Conservation (phyloP, 2,329 filamentous ascomycete genomes). For the Mycosphaerelloides madeirae region DNA sequence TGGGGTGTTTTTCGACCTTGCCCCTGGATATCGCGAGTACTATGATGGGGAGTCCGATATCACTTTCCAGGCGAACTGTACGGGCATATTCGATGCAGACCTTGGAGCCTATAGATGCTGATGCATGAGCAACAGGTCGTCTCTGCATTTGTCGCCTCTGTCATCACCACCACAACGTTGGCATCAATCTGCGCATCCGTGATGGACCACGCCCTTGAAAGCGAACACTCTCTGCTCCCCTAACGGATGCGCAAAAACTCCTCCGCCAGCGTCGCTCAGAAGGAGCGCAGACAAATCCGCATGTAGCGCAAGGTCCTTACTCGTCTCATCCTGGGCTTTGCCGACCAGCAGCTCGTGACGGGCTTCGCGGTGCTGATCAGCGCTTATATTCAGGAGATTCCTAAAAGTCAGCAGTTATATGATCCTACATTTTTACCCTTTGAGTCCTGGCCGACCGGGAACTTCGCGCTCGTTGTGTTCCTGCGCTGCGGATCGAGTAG, state of each 20-base stretch:
- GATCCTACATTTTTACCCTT: too few relatives aligned
- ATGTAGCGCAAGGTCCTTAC: slow-evolving; percentile 7
- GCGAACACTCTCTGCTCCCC: slow-evolving; percentile 1
- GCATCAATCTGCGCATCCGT: slow-evolving; percentile 1
- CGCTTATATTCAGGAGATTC: slow-evolving; percentile 2
- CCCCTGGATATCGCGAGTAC: too few relatives aligned
- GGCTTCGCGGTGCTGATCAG: slow-evolving; percentile 4
- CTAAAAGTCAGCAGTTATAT: too few relatives aligned
- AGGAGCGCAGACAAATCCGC: not conserved
- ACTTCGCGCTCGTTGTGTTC: slow-evolving; percentile 6
- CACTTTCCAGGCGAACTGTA: too few relatives aligned
- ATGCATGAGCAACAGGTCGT: slow-evolving; percentile 37
- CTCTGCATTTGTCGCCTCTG: slow-evolving; percentile 3
- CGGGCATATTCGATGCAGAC: too few relatives aligned
- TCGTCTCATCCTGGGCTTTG: slow-evolving; percentile 2
- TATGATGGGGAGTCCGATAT: too few relatives aligned
- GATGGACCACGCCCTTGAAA: slow-evolving; percentile 1
- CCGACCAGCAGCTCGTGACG: slow-evolving; percentile 9
- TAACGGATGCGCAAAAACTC: not conserved
- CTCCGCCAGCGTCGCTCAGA: not conserved
- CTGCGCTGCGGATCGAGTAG: slow-evolving; percentile 8
- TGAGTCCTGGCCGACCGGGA: not conserved
- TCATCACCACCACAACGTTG: not conserved
- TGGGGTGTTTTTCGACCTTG: too few relatives aligned
- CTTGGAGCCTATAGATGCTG: too few relatives aligned